phyloP scores from a whole-genome alignment of 2,329 filamentous ascomycete species.

The Colletotrichum nymphaeae region DNA sequence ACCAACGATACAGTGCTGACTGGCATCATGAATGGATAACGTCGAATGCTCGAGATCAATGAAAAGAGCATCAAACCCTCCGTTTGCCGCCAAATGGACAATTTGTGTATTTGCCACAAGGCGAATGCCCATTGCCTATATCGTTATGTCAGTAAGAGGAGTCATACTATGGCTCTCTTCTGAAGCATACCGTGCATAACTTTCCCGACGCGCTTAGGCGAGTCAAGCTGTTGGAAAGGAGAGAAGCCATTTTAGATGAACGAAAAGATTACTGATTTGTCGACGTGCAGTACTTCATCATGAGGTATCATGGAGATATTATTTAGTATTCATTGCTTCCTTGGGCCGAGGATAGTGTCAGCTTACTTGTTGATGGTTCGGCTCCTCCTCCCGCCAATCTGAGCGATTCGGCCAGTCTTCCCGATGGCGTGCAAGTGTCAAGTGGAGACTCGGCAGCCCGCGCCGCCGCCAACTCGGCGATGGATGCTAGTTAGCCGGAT shows the following conservation, averaged over 20 bases:
- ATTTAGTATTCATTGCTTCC: not conserved
- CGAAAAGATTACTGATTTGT: not conserved
- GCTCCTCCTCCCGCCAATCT: not conserved
- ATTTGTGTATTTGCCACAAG: conserved; percentile 42
- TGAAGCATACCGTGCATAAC: conserved; percentile 13
- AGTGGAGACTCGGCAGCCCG: conserved; percentile 3
- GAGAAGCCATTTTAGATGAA: conserved; percentile 1
- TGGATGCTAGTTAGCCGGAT: not conserved
- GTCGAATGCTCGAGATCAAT: conserved; percentile 52
- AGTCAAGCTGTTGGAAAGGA: conserved; percentile 16
- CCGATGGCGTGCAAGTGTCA: not conserved
- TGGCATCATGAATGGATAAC: conserved; percentile 44
- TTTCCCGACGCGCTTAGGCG: conserved; percentile 5
- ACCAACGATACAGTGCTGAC: conserved; percentile 43
- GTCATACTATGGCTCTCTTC: too few relatives aligned
- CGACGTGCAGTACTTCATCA: too few relatives aligned
- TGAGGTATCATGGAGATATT: not conserved
- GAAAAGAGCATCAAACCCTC: conserved; percentile 49
- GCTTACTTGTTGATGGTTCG: not conserved
- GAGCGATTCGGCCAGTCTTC: not conserved
- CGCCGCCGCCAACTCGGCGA: conserved; percentile 11
- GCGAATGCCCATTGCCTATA: conserved; percentile 43
- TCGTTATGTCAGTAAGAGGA: not conserved
- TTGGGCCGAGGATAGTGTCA: not conserved
- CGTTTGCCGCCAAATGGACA: conserved; percentile 47